phyloP scores from a whole-genome alignment of 148 eudicot genomes.

The Spergularia marina region DNA sequence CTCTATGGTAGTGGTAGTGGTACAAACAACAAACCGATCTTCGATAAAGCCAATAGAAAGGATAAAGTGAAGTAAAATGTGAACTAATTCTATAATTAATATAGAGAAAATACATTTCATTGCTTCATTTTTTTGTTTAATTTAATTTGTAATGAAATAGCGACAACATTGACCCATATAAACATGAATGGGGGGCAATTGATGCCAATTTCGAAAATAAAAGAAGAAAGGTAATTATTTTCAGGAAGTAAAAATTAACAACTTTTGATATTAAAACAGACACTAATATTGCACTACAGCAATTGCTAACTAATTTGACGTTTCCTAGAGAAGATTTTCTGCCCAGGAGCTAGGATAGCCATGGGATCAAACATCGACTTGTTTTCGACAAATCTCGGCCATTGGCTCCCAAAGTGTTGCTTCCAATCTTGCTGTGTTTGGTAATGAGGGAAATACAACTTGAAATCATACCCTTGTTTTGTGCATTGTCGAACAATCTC shows the following conservation, averaged over 20 bases:
- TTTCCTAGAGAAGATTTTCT: conserved; percentile 62
- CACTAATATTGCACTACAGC: conserved; percentile 7
- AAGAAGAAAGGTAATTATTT: conserved; percentile 12
- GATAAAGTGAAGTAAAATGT: background rate
- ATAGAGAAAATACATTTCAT: conserved; percentile 40
- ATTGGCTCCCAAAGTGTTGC: conserved; percentile 67
- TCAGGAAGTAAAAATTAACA: conserved; percentile 15
- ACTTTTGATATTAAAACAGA: background rate
- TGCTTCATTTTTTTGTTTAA: conserved; percentile 23
- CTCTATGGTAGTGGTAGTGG: too few species aligned
- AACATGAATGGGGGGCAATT: conserved; percentile 3
- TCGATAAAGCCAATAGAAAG: background rate
- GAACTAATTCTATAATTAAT: background rate
- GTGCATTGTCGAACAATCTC: conserved; percentile 52
- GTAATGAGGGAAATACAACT: conserved; percentile 79
- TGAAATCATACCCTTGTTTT: conserved; percentile 52
- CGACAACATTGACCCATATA: conserved; percentile 13
- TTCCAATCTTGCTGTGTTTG: conserved; percentile 61
- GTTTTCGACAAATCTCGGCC: conserved; percentile 62
- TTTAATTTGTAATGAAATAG: conserved; percentile 25
- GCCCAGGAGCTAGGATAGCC: conserved; percentile 93
- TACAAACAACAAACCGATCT: too few species aligned
- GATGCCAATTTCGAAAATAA: background rate
- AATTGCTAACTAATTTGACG: conserved; percentile 3
- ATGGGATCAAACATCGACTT: conserved; percentile 67